Conservation (phyloP, 2,329 filamentous ascomycete species). For the Ophiocordyceps camponoti-rufipedis region DNA sequence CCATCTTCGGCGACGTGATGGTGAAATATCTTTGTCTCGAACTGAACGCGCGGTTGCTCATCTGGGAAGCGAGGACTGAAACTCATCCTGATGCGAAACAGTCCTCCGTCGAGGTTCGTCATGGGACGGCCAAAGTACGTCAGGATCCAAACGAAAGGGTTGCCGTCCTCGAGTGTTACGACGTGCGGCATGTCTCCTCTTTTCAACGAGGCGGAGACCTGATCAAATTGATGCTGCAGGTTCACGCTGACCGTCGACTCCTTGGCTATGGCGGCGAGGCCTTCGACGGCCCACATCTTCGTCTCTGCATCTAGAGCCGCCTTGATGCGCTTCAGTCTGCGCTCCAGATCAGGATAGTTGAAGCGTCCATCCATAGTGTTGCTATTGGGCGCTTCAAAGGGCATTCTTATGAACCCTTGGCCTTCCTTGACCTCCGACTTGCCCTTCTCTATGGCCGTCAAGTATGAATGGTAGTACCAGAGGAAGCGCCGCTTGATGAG, state of each 20-base stretch:
- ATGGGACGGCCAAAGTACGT: slow-evolving; percentile 84
- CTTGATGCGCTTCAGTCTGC: slow-evolving; percentile 51
- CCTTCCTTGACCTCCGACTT: slow-evolving; percentile 44
- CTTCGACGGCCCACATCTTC: slow-evolving; percentile 50
- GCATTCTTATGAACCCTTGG: slow-evolving; percentile 57
- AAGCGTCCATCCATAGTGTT: slow-evolving; percentile 82
- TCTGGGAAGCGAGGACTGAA: slow-evolving; percentile 77
- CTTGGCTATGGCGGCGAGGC: slow-evolving; percentile 39
- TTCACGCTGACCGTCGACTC: slow-evolving; percentile 66
- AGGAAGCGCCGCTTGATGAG: slow-evolving; percentile 80
- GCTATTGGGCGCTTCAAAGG: slow-evolving; percentile 51
- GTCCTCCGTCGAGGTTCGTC: slow-evolving; percentile 82
- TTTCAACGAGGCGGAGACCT: slow-evolving; percentile 61
- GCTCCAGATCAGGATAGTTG: slow-evolving; percentile 57
- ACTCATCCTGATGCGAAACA: slow-evolving; percentile 64
- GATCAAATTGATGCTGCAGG: slow-evolving; percentile 68
- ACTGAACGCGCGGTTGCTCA: slow-evolving; percentile 67
- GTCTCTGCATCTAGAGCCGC: slow-evolving; percentile 55
- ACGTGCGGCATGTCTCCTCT: slow-evolving; percentile 53
- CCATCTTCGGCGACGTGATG: slow-evolving; percentile 69
- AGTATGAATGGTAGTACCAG: slow-evolving; percentile 89
- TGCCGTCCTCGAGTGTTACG: slow-evolving; percentile 57
- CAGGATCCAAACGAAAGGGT: slow-evolving; percentile 77
- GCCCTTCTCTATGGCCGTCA: slow-evolving; percentile 50
- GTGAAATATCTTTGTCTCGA: slow-evolving; percentile 73